Conservation (phyloP, 371 early-diverging fungal genomes). For the Haplosporangium sp. region DNA sequence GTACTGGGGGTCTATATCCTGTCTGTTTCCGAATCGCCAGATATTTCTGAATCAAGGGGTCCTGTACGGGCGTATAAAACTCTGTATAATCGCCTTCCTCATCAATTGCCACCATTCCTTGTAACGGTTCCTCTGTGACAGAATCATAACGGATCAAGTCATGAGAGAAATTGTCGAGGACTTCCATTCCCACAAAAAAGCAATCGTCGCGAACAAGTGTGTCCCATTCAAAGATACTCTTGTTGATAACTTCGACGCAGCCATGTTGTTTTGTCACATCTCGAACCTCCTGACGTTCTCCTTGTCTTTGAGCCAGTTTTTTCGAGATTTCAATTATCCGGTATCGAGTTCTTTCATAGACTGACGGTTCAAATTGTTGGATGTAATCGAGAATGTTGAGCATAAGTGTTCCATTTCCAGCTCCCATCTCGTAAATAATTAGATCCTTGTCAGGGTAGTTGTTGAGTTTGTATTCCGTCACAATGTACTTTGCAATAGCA, state of each 20-base stretch:
- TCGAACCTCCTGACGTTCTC: slow-evolving; percentile 65
- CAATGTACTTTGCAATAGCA: slow-evolving; percentile 91
- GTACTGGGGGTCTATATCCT: slow-evolving; percentile 75
- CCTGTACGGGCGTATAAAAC: slow-evolving; percentile 83
- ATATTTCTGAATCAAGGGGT: slow-evolving; percentile 80
- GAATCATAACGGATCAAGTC: slow-evolving; percentile 91
- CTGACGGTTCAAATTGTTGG: slow-evolving; percentile 77
- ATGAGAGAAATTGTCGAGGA: slow-evolving; percentile 96
- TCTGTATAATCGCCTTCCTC: slow-evolving; percentile 88
- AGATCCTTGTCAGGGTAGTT: slow-evolving; percentile 71
- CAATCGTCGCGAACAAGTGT: slow-evolving; percentile 78
- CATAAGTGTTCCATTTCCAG: slow-evolving; percentile 97
- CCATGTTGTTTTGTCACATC: slow-evolving; percentile 62
- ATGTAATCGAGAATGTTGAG: slow-evolving; percentile 91
- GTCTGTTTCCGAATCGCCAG: slow-evolving; percentile 68
- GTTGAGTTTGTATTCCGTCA: slow-evolving; percentile 80
- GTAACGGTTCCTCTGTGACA: slow-evolving; percentile 76
- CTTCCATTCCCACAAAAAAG: slow-evolving; percentile 95
- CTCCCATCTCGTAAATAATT: slow-evolving; percentile 95
- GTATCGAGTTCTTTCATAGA: slow-evolving; percentile 86
- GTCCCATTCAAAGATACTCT: slow-evolving; percentile 93
- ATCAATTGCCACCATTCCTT: slow-evolving; percentile 86
- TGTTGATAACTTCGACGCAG: slow-evolving; percentile 84
- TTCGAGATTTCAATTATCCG: slow-evolving; percentile 93
- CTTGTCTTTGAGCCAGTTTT: slow-evolving; percentile 80